Evolutionary conservation across 176 grass and related monocot genomes (phyloP).

Genomic region (Juncus inflexus): DNA sequence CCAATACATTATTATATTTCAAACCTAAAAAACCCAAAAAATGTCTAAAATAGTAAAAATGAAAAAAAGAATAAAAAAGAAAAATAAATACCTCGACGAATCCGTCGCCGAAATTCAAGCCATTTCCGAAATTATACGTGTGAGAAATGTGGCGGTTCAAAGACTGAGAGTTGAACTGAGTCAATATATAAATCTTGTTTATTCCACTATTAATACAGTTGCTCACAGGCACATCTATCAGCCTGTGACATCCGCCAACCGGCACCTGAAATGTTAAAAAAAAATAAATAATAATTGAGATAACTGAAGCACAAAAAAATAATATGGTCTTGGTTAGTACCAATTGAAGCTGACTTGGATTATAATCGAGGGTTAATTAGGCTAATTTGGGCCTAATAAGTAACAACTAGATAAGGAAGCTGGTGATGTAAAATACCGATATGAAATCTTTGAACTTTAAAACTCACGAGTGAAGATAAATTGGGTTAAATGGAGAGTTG

Average conservation of each 20-base stretch:
- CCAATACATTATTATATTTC: background rate
- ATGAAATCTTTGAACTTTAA: no score
- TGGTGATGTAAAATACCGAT: no score
- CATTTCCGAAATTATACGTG: slow-evolving; percentile 65
- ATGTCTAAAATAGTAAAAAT: background rate
- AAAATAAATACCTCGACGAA: slow-evolving; percentile 58
- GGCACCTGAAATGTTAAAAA: slow-evolving; percentile 42
- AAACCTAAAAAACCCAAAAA: slow-evolving; percentile 1
- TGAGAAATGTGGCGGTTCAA: slow-evolving; percentile 66
- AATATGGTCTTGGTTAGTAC: no score
- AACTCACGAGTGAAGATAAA: no score
- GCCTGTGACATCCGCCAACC: slow-evolving; percentile 65
- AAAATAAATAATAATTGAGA: background rate
- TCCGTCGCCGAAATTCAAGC: slow-evolving; percentile 52
- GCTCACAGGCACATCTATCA: slow-evolving; percentile 77
- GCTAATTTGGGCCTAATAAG: background rate
- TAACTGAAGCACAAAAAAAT: no score
- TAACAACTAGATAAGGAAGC: no score
- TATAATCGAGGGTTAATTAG: background rate
- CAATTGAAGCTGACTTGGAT: no score
- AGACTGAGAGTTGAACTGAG: slow-evolving; percentile 72
- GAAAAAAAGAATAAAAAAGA: background rate
- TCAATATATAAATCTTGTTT: slow-evolving; percentile 71
- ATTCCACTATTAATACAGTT: slow-evolving; percentile 85
- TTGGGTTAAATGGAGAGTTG: no score